phyloP scores from a whole-genome alignment of 2,329 filamentous ascomycete genomes.

The Alternaria consortialis region DNA sequence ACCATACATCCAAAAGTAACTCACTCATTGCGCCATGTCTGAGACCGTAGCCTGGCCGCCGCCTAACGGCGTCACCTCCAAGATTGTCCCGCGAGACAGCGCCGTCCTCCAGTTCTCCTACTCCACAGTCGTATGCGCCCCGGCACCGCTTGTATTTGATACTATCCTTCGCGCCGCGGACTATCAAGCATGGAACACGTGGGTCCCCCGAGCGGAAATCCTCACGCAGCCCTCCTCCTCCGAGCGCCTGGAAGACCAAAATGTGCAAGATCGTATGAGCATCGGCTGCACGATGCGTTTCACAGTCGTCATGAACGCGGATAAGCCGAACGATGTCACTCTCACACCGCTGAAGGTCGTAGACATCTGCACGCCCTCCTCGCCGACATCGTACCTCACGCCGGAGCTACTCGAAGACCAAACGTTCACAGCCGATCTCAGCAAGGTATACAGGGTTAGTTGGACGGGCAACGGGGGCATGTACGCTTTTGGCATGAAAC shows the following conservation, averaged over 20 bases:
- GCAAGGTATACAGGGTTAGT: constrained; percentile 29
- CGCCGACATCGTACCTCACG: constrained; percentile 24
- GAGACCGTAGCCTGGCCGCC: constrained; percentile 17
- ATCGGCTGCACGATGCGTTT: constrained; percentile 30
- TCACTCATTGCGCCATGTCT: constrained; percentile 6
- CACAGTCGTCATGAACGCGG: constrained; percentile 28
- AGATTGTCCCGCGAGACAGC: constrained; percentile 16
- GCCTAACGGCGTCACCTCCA: constrained; percentile 16
- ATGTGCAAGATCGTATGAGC: constrained; percentile 8
- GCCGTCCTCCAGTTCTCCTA: constrained; percentile 15
- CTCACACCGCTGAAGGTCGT: constrained; percentile 25
- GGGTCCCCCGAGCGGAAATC: constrained; percentile 27
- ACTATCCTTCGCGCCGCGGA: constrained; percentile 24
- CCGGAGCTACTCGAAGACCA: constrained; percentile 14
- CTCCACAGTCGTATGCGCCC: constrained; percentile 20
- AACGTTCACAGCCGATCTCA: constrained; percentile 26
- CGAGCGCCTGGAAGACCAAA: not conserved
- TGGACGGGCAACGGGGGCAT: constrained; percentile 30
- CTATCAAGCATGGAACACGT: constrained; percentile 32
- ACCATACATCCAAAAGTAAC: not conserved
- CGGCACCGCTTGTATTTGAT: constrained; percentile 30
- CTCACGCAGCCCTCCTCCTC: constrained; percentile 13
- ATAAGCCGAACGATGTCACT: constrained; percentile 15
- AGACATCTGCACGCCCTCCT: constrained; percentile 28
- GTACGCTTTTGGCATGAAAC: constrained; percentile 15